phyloP scores from a whole-genome alignment of 169 alveolate species.

The Eimeria acervulina region DNA sequence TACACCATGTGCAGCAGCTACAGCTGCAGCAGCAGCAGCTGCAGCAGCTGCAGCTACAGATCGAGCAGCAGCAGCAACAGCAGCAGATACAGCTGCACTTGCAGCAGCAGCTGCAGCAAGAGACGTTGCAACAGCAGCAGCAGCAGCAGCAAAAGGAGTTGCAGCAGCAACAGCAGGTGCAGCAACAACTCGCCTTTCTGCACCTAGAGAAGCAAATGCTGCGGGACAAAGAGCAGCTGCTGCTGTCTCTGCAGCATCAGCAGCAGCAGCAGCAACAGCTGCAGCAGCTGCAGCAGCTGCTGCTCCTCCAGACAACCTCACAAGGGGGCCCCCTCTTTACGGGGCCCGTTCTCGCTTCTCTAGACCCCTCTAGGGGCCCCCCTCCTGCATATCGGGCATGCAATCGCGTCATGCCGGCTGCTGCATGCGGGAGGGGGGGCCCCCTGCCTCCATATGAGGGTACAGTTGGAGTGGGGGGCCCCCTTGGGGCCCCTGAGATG shows the following conservation, averaged over 20 bases:
- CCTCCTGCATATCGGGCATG: too few relatives aligned
- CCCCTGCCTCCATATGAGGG: too few relatives aligned
- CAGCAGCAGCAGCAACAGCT: constrained; percentile 8
- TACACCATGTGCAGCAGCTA: neutral
- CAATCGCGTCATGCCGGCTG: too few relatives aligned
- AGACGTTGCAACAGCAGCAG: constrained; percentile 32
- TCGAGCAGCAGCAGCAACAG: constrained; percentile 6
- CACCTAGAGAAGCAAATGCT: constrained; percentile 41
- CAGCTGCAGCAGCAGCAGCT: constrained; percentile 7
- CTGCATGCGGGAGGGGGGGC: too few relatives aligned
- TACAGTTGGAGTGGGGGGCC: too few relatives aligned
- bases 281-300: neutral
- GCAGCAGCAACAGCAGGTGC: constrained; percentile 35
- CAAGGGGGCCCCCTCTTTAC: neutral
- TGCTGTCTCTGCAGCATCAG: constrained; percentile 15
- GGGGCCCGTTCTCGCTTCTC: too few relatives aligned
- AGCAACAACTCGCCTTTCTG: constrained; percentile 1
- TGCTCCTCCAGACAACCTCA: neutral
- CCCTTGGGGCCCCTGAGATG: neutral
- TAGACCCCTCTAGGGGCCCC: too few relatives aligned
- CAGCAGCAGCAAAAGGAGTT: constrained; percentile 22
- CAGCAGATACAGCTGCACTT: neutral
- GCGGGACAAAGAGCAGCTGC: constrained; percentile 20
- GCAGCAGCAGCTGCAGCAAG: neutral
- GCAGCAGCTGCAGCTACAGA: constrained; percentile 45